Percentiles rank a stretch among this genome's conserved stretches.
These are phyloP conservation scores for Geranomyces variabilis DNA, from an alignment of 192 early-diverging fungal species.

Conservation along the genomic window DNA sequence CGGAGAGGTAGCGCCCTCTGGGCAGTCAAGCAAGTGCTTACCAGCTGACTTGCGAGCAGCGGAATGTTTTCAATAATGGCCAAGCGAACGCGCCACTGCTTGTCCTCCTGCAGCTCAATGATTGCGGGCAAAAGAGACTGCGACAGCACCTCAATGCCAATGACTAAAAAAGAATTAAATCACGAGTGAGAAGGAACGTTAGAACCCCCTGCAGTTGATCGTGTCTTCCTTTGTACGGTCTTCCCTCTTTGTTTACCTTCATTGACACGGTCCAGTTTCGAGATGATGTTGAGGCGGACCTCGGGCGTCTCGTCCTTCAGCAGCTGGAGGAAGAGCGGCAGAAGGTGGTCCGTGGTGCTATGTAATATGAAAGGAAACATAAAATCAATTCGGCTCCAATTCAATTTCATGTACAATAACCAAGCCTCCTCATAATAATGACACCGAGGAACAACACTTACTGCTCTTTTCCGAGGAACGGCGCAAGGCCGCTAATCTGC, in stretches of 20 bases:
- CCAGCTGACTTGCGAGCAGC: conserved; percentile 90
- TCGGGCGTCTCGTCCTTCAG: conserved; percentile 98
- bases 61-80: conserved; percentile 99
- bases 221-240: too few relatives aligned
- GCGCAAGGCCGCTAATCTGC: conserved; percentile 94
- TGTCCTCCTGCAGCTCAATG: conserved; percentile 98
- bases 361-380: neutral
- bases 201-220: too few relatives aligned
- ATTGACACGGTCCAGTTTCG: conserved; percentile 95
- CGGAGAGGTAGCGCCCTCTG: too few relatives aligned
- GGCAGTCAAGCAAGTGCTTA: too few relatives aligned
- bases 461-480: conserved; percentile 92
- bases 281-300: conserved; percentile 98
- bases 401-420: too few relatives aligned
- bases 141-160: conserved; percentile 96
- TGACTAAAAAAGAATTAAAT: conserved; percentile 39
- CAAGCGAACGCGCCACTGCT: conserved; percentile 98
- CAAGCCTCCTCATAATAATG: too few relatives aligned
- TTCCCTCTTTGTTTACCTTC: conserved; percentile 53
- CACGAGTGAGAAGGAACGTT: too few relatives aligned
- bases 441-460: too few relatives aligned
- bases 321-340: conserved; percentile 94
- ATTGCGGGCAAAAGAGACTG: conserved; percentile 97
- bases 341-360: conserved; percentile 90
- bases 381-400: too few relatives aligned